phyloP scores from a whole-genome alignment of 176 grass and related monocot genomes.

The Ensete glaucum region DNA sequence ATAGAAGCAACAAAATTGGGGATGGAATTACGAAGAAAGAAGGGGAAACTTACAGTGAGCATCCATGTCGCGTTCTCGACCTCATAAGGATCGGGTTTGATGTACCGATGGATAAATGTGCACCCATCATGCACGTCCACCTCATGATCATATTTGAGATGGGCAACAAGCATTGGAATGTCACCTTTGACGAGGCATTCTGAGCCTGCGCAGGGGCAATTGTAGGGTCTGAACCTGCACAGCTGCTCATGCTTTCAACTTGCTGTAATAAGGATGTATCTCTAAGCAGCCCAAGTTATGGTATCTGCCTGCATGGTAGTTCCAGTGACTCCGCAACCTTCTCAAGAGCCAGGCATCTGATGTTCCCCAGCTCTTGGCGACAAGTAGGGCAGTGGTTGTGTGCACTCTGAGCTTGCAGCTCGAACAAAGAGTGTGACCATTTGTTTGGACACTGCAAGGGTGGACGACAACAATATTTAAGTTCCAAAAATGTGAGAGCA shows the following conservation, averaged over 20 bases:
- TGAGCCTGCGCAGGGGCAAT: constrained; percentile 18
- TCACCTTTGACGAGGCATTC: constrained; percentile 20
- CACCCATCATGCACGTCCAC: too few species aligned
- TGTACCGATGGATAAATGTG: constrained; percentile 26
- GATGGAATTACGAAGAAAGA: background rate
- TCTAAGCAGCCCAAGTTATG: constrained; percentile 15
- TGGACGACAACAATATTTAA: background rate
- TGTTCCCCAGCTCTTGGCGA: too few species aligned
- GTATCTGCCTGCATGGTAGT: constrained; percentile 19
- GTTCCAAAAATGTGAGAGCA: background rate
- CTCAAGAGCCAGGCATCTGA: constrained; percentile 26
- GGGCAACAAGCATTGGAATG: constrained; percentile 11
- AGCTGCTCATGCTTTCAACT: constrained; percentile 20
- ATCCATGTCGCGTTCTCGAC: constrained; percentile 27
- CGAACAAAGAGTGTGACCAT: constrained; percentile 26
- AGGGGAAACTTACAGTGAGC: constrained; percentile 14
- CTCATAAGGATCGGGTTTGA: constrained; percentile 19
- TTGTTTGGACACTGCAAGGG: constrained; percentile 26
- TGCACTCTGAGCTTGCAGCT: constrained; percentile 22
- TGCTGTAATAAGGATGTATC: constrained; percentile 25
- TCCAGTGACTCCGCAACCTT: constrained; percentile 23
- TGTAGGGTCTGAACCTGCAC: constrained; percentile 24
- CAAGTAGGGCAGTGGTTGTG: too few species aligned
- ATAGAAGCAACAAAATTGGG: background rate
- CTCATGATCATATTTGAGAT: constrained; percentile 22